Evolutionary conservation across 495 filamentous ascomycete genomes (phyloP), one percentile per base, ranked within the genome.

Genomic region (Trypethelium eluteriae): DNA sequence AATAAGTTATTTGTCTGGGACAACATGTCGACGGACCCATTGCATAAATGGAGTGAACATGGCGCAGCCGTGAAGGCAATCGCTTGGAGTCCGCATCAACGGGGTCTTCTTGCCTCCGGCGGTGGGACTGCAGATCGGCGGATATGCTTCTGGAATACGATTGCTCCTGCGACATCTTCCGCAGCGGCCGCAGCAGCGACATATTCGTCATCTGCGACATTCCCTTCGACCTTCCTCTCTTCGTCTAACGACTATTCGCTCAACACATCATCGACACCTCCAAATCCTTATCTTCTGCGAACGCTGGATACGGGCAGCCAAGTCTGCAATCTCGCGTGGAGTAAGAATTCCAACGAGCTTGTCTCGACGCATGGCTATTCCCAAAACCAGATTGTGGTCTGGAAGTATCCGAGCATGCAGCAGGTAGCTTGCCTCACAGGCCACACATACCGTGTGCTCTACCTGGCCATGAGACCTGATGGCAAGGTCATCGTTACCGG

Each of bases 1-100:
- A 98, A 98, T 79, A 96, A 96, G 69, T 80, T 98, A 59, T 90
- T 98, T 83, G 92, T 98, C 16, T 98, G 94, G 94, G 95, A 98
- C 76, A 93, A 93, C 73, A 79, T 96, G 63, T 88, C 84, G 41
- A 88, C 92, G 66, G 88, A 90, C 6, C 94, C 94, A 3, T 81
- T 93, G 5, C 96, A 88, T 80, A 93, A 93, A 66, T 98, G 96
- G 72, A 88, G 86, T 18, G 91, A 96, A 62, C 94, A 98, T 74
- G 92, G 85, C 34, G 94, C 94, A 3, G 94, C 94, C 7, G 94
- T 98, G 62, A 98, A 98, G 75, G 94, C 94, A 10, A 96, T 98
- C 69, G 89, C 94, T n/a, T 98, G 94, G 94, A 96, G 91, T 36
- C 94, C 94, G 25, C 94, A 98, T 76, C 94, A 98, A 70, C 88